These are phyloP conservation scores for Arthrobotrys sinensis DNA, from an alignment of 2,329 filamentous ascomycete genomes.

Conservation along the genomic window DNA sequence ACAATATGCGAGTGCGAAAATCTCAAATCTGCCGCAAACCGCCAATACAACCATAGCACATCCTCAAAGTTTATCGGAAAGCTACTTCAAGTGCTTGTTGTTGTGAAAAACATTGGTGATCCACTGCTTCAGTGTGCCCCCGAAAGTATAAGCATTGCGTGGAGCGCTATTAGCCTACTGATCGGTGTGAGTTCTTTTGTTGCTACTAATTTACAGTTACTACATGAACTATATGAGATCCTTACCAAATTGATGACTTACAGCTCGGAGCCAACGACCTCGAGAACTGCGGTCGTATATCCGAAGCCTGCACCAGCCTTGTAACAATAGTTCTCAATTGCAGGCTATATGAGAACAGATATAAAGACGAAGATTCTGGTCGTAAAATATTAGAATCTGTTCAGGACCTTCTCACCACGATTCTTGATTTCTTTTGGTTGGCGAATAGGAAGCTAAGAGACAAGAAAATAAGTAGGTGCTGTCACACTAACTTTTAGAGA, in stretches of 20 bases:
- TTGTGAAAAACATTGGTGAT: conserved; percentile 40
- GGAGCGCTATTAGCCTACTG: conserved; percentile 41
- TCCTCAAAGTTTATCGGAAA: conserved; percentile 28
- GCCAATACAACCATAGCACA: conserved; percentile 22
- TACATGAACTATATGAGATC: background rate
- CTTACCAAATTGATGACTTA: background rate
- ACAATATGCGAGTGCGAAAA: conserved; percentile 41
- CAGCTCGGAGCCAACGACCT: conserved; percentile 31
- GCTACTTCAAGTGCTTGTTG: conserved; percentile 10
- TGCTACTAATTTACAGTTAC: background rate
- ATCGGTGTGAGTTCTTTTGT: conserved; percentile 26
- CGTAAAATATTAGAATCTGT: conserved; percentile 46
- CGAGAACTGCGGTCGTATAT: conserved; percentile 56
- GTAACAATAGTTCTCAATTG: conserved; percentile 55
- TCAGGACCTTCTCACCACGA: conserved; percentile 30
- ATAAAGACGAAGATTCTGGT: conserved; percentile 7
- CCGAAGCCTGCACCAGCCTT: conserved; percentile 51
- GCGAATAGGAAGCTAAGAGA: conserved; percentile 46
- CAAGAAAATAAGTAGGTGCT: conserved; percentile 43
- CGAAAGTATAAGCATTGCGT: conserved; percentile 45
- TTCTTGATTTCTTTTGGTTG: conserved; percentile 57
- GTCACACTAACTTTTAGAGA: background rate
- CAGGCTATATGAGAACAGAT: conserved; percentile 40
- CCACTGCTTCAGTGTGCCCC: conserved; percentile 40
- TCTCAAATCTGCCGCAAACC: conserved; percentile 17